phyloP scores from a whole-genome alignment of 495 filamentous ascomycete species.

The Hypoxylon subgilvum region DNA sequence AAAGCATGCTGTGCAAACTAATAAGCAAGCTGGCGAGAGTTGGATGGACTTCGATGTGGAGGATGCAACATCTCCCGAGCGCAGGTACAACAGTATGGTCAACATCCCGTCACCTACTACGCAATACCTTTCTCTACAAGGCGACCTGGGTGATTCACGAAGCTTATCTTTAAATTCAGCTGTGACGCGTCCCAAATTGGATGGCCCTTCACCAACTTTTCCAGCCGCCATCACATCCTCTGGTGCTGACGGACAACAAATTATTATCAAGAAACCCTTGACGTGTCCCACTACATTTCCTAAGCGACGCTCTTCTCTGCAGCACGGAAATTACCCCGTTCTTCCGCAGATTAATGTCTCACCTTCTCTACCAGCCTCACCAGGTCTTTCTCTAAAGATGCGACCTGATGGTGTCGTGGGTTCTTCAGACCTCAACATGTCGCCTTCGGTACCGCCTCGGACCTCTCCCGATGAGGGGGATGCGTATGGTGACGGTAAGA shows the following conservation, averaged over 20 bases:
- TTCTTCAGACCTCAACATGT: conserved; percentile 6
- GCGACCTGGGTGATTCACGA: conserved; percentile 20
- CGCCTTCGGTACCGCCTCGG: background rate
- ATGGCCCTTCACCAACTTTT: conserved; percentile 4
- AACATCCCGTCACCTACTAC: conserved; percentile 25
- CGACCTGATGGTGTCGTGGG: background rate
- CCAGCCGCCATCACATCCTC: conserved; percentile 11
- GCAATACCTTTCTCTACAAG: conserved; percentile 9
- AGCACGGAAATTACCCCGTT: conserved; percentile 25
- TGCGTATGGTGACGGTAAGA: conserved; percentile 4
- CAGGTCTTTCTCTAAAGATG: background rate
- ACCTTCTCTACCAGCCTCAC: conserved; percentile 6
- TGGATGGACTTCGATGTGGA: conserved; percentile 35
- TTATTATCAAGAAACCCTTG: conserved; percentile 11
- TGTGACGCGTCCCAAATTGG: conserved; percentile 12
- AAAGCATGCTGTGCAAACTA: conserved; percentile 18
- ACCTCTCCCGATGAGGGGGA: background rate
- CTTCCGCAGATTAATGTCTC: conserved; percentile 34
- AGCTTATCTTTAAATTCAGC: conserved; percentile 31
- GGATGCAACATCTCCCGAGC: conserved; percentile 28
- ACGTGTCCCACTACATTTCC: conserved; percentile 23
- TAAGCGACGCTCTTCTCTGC: conserved; percentile 29
- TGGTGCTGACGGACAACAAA: conserved; percentile 8
- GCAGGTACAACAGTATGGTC: conserved; percentile 33
- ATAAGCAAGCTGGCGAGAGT: conserved; percentile 28